These are phyloP conservation scores for Trametes sanguinea DNA, from an alignment of 768 basidiomycete genomes.

Conservation along the genomic window DNA sequence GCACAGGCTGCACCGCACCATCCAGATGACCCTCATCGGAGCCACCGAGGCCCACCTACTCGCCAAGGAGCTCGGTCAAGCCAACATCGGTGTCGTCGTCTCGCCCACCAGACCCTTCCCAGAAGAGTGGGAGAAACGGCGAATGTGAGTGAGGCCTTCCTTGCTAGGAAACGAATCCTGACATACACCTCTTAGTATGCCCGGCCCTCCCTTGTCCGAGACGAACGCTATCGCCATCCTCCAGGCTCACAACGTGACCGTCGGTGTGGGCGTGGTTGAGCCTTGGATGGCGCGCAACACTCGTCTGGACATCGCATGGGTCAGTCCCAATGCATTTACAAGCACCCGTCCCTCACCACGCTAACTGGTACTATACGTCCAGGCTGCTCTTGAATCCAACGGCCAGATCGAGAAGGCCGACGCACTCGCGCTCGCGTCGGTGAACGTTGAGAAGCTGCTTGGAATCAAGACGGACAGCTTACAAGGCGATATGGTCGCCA, in stretches of 20 bases:
- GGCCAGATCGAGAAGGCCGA: slow-evolving; percentile 40
- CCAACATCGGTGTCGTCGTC: slow-evolving; percentile 71
- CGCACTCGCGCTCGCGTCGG: slow-evolving; percentile 43
- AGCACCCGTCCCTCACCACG: slow-evolving; percentile 10
- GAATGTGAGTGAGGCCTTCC: slow-evolving; percentile 49
- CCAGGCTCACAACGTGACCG: slow-evolving; percentile 64
- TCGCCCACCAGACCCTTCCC: slow-evolving; percentile 74
- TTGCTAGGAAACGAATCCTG: neutral
- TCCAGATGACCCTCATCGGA: slow-evolving; percentile 55
- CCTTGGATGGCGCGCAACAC: slow-evolving; percentile 77
- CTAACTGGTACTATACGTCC: neutral
- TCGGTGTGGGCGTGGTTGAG: slow-evolving; percentile 67
- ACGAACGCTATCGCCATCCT: slow-evolving; percentile 60
- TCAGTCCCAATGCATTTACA: slow-evolving; percentile 36
- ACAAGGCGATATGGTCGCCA: slow-evolving; percentile 30
- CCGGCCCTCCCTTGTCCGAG: slow-evolving; percentile 72
- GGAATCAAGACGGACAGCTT: slow-evolving; percentile 21
- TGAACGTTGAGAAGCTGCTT: slow-evolving; percentile 45
- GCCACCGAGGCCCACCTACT: slow-evolving; percentile 72
- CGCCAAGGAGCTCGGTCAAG: slow-evolving; percentile 68
- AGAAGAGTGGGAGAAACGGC: slow-evolving; percentile 60
- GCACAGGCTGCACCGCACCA: slow-evolving; percentile 36
- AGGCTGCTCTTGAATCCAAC: slow-evolving; percentile 45
- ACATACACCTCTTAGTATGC: slow-evolving; percentile 42
- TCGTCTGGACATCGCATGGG: slow-evolving; percentile 82